phyloP scores from a whole-genome alignment of 306 rosid genomes.

The Macrotyloma uniflorum region DNA sequence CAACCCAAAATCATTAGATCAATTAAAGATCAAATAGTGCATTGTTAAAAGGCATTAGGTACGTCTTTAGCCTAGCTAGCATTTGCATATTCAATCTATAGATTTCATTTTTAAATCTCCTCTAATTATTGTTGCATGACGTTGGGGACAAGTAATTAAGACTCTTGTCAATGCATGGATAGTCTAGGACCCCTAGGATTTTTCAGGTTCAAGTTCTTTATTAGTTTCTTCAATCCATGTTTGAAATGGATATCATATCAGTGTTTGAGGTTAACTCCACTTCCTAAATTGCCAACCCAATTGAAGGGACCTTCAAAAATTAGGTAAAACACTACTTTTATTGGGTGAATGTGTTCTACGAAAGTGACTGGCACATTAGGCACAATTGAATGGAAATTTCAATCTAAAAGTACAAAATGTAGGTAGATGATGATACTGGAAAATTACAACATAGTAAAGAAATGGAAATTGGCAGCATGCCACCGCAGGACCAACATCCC shows the following conservation, averaged over 20 bases:
- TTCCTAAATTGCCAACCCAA: conserved; percentile 10
- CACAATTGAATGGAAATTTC: conserved; percentile 16
- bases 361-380: conserved; percentile 6
- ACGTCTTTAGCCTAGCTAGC: conserved; percentile 1
- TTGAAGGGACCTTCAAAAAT: conserved; percentile 1
- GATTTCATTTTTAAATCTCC: neutral
- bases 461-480: conserved; percentile 34
- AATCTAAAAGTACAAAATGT: neutral
- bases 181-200: neutral
- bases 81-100: conserved; percentile 4
- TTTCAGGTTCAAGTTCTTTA: neutral
- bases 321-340: neutral
- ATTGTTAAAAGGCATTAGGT: neutral
- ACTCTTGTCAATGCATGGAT: conserved; percentile 1
- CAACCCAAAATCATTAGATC: neutral
- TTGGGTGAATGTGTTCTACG: neutral
- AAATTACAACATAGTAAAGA: conserved; percentile 13
- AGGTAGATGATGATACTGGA: neutral
- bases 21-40: neutral
- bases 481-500: conserved; percentile 42
- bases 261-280: neutral
- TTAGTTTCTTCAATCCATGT: neutral
- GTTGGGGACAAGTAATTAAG: conserved; percentile 14
- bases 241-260: neutral
- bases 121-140: neutral